Evolutionary conservation across 257 asterid species (phyloP).

Genomic region (Capsicum pubescens): DNA sequence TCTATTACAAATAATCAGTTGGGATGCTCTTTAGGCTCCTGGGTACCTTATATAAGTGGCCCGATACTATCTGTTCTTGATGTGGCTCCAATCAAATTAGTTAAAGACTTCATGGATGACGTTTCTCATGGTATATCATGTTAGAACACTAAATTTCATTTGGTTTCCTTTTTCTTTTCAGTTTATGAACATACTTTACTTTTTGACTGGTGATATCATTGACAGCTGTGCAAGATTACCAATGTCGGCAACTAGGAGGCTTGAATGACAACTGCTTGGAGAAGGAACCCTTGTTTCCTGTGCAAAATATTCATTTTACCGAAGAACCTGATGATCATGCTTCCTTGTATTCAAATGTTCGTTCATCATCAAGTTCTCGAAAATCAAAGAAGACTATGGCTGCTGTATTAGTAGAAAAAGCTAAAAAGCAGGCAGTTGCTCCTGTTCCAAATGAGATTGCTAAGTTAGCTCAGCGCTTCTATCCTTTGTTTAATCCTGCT

Average conservation of each 20-base stretch:
- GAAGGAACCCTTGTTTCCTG: slow-evolving; percentile 82
- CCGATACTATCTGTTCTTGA: slow-evolving; percentile 73
- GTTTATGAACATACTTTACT: slow-evolving; percentile 30
- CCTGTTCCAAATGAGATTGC: slow-evolving; percentile 89
- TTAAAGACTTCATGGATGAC: slow-evolving; percentile 71
- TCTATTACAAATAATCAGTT: slow-evolving; percentile 41
- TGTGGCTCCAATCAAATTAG: slow-evolving; percentile 90
- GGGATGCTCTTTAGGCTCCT: slow-evolving; percentile 48
- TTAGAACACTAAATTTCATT: slow-evolving; percentile 30
- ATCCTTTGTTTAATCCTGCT: slow-evolving; percentile 81
- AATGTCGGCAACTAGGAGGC: slow-evolving; percentile 51
- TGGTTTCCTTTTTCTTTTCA: slow-evolving; percentile 32
- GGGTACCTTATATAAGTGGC: slow-evolving; percentile 76
- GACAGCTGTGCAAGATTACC: slow-evolving; percentile 67
- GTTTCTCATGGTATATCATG: slow-evolving; percentile 72
- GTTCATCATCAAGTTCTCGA: slow-evolving; percentile 48
- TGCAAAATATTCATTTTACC: slow-evolving; percentile 43
- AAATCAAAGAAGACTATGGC: slow-evolving; percentile 79
- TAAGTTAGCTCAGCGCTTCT: slow-evolving; percentile 77
- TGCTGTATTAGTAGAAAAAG: slow-evolving; percentile 81
- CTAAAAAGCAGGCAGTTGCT: slow-evolving; percentile 75
- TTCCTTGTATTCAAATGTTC: slow-evolving; percentile 45
- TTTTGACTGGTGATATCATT: slow-evolving; percentile 40
- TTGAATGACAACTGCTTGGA: slow-evolving; percentile 55
- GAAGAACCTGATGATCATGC: slow-evolving; percentile 57